A percentile compares a stretch with the other conserved stretches of the same genome.
Evolutionary conservation across 208 protist species (phyloP).

Genomic region (Trypanosoma caninum): DNA sequence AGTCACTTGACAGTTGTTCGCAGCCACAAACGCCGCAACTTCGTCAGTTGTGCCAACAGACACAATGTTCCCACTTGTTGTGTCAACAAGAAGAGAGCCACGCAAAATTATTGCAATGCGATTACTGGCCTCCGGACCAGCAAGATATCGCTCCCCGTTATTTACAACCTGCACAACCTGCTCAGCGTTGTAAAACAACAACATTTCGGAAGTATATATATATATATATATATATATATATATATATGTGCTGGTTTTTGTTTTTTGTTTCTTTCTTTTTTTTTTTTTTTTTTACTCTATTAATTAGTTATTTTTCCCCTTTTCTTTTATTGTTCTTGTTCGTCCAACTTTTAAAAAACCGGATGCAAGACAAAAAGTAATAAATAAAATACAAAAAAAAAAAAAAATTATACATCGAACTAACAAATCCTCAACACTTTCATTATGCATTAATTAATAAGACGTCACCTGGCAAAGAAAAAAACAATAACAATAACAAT

Average conservation of each 20-base stretch:
- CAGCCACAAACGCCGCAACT: constrained; percentile 3
- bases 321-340: constrained; percentile 8
- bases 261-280: constrained; percentile 1
- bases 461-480: too few relatives aligned
- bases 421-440: too few relatives aligned
- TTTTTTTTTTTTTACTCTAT: too few relatives aligned
- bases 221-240: too few relatives aligned
- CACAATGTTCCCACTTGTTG: constrained; percentile 8
- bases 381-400: too few relatives aligned
- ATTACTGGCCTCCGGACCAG: constrained; percentile 2
- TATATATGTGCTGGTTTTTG: not conserved
- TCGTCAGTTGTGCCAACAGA: constrained; percentile 15
- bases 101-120: constrained; percentile 12
- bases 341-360: constrained; percentile 1
- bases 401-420: too few relatives aligned
- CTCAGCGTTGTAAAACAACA: constrained; percentile 20
- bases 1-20: constrained; percentile 1
- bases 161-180: constrained; percentile 27
- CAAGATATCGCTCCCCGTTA: constrained; percentile 15
- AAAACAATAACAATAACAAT: too few relatives aligned
- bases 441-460: too few relatives aligned
- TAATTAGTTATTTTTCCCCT: too few relatives aligned
- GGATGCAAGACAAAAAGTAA: too few relatives aligned
- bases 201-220: too few relatives aligned
- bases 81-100: constrained; percentile 19